Base-by-base conservation (phyloP, 1,139 yeast species). In the Yamadazyma triangularis region DNA sequence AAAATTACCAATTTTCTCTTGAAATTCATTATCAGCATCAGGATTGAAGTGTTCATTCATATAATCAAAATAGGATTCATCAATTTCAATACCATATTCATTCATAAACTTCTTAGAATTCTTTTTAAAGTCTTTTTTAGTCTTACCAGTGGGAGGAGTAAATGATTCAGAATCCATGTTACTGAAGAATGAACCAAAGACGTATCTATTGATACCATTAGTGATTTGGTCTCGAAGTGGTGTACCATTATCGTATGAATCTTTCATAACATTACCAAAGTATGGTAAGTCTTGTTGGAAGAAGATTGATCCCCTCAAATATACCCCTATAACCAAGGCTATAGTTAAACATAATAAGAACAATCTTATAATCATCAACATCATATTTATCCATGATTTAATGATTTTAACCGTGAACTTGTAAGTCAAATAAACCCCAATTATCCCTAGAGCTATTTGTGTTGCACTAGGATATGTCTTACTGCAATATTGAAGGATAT, bases 21-120 rank as follows among this genome's bases (percentile, higher is more conserved):
- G 84, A 44, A 79, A 79, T 47, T 66, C 71, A 13, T 66, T 58
- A 27, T 88, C 88, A 5, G 96, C 95, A 16, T 65, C 62, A 7
- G 89, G 89, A 48, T 81, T 84, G 45, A 23, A 23, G 10, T 40
- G 31, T 3, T 42, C 39, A 23, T 44, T 41, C 40, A 42, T 36
- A 23, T 40, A 42, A 13, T 44, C 39, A 18, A 44, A 35, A 27
- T 38, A 42, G n/a, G 28, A 23, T 8, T 41, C 44, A 27, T 44
- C 48, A 13, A 44, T 27, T 28, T 44, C 47, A 22, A 44, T 41
- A 4, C 48, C 48, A 31, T 42, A 41, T 4, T 44, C 44, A 26
- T 38, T 33, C 27, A 39, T 15, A 3, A 38, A 35, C 24, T 34
- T 32, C 16, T 38, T 33, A 6, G 47, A 47, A 15, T 38, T 28